Percentiles rank a stretch among this genome's conserved stretches.
Conservation (phyloP, 2,329 filamentous ascomycete species). For the Chaetothyriales sp. region DNA sequence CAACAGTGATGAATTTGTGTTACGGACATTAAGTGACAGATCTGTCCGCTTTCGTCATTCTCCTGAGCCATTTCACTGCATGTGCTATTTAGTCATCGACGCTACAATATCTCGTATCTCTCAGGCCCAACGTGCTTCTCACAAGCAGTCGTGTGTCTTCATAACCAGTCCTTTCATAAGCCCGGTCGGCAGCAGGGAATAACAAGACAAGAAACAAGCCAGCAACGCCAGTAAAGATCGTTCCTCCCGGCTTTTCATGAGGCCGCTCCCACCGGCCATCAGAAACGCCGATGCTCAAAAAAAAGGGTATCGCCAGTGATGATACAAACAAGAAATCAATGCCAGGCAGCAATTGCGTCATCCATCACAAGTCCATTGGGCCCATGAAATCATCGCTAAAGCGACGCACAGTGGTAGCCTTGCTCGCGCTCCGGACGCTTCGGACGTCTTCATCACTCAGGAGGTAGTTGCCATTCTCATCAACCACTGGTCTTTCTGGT, state of each 20-base stretch:
- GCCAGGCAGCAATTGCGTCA: background rate
- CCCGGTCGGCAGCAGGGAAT: background rate
- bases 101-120: too few species aligned
- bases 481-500: constrained; percentile 20
- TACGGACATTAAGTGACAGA: too few species aligned
- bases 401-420: constrained; percentile 31
- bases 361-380: constrained; percentile 34
- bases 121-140: too few species aligned
- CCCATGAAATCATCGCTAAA: constrained; percentile 41
- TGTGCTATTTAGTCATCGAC: too few species aligned
- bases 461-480: constrained; percentile 30
- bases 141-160: background rate
- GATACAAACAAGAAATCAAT: constrained; percentile 3
- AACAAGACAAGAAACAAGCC: too few species aligned
- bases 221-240: background rate
- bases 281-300: constrained; percentile 8
- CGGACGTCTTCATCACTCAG: constrained; percentile 31
- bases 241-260: constrained; percentile 1
- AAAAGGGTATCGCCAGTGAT: constrained; percentile 14
- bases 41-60: too few species aligned
- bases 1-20: too few species aligned
- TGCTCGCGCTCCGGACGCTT: constrained; percentile 23
- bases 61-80: too few species aligned
- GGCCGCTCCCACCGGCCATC: constrained; percentile 11
- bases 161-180: background rate